These are phyloP conservation scores for Coelastrella sp. DNA, from an alignment of 139 green algal species.

Conservation along the genomic window DNA sequence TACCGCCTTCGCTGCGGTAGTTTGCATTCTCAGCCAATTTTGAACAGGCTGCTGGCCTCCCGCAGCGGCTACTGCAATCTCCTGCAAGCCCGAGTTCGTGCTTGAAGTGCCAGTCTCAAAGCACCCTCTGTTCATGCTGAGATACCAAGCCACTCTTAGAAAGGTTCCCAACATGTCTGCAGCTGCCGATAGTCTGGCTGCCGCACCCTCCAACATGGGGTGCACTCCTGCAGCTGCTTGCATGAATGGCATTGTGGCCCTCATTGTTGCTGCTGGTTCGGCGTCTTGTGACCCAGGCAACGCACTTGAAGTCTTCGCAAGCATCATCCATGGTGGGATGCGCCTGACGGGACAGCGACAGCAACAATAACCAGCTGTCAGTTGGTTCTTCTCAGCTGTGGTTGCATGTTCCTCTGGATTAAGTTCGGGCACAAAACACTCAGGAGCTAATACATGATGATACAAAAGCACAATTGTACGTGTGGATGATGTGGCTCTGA, in stretches of 20 bases:
- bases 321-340: background rate
- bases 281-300: background rate
- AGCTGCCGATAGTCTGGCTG: background rate
- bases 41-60: background rate
- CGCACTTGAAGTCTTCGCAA: background rate
- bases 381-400: no score
- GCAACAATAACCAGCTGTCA: background rate
- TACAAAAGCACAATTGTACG: no score
- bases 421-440: no score
- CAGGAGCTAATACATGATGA: no score
- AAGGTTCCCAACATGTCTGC: background rate
- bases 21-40: no score
- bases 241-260: background rate
- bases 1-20: background rate
- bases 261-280: background rate
- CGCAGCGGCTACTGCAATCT: background rate
- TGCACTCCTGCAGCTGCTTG: constrained; percentile 16
- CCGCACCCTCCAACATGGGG: background rate
- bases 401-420: no score
- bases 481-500: no score
- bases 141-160: background rate
- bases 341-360: background rate
- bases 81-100: background rate
- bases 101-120: background rate
- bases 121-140: no score